Base-by-base conservation (phyloP, 1,139 yeast genomes). In the Sugiyamaella grinbergsii region DNA sequence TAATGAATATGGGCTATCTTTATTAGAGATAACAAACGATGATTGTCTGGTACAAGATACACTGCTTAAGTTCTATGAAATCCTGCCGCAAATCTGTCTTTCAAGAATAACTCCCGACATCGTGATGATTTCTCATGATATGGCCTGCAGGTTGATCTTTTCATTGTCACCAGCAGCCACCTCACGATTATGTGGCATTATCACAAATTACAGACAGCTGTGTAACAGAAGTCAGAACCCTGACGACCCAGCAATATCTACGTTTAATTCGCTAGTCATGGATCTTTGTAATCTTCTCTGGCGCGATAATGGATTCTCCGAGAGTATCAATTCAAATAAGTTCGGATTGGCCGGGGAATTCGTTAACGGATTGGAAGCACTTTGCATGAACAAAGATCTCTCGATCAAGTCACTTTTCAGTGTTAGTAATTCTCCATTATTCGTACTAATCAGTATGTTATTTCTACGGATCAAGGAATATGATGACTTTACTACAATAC, bases 281-380 rank as follows among this genome's bases (percentile, higher is more conserved):
- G 90, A 84, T 61, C 60, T 79, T 5, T 74, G 85, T 47, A 83
- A 83, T 54, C 71, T 78, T 28, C 54, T 82, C 0, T 85, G 91
- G 91, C 42, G 43, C 4, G 49, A 45, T 26, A 42, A 37, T 26
- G 53, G 49, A 10, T 50, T 50, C 28, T 33, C 39, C 2, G 41
- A 33, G 10, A 26, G 43, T 20, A 26, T 24, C n/a, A 42, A 34
- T n/a, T 42, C 46, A 19, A 32, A 37, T 26, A 18, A 29, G 24
- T 38, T 49, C 23, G 43, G 49, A 6, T 31, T 38, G 23, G 23
- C 47, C 13, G 19, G 18, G 15, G 49, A 40, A 6, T 31, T 51
- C 6, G 36, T 43, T n/a, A 23, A 24, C n/a, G 41, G 26, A 15
- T 18, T 43, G 18, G 34, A 34, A 18, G 18, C 15, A n/a, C 24